These are phyloP conservation scores for Pseudocohnilembus persalinus DNA, from an alignment of 169 alveolate species.

Conservation along the genomic window DNA sequence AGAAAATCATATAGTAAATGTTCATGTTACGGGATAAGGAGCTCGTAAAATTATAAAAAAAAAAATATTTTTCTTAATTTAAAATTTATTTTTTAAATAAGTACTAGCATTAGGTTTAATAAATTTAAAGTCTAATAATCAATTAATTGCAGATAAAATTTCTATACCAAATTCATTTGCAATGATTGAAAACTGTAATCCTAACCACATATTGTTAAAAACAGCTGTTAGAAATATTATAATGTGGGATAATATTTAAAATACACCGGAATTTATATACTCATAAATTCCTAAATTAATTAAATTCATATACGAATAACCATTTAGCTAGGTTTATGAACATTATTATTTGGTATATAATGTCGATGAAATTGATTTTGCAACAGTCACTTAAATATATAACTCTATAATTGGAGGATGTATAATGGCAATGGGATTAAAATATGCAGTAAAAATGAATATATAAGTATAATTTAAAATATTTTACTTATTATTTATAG, in stretches of 20 bases:
- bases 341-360: slow-evolving; percentile 54
- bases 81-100: no score
- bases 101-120: slow-evolving; percentile 78
- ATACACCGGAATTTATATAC: slow-evolving; percentile 63
- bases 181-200: slow-evolving; percentile 78
- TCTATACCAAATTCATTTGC: slow-evolving; percentile 79
- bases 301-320: slow-evolving; percentile 64
- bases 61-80: no score
- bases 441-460: slow-evolving; percentile 52
- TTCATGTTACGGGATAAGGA: slow-evolving; percentile 83
- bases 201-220: slow-evolving; percentile 72
- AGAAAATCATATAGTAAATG: slow-evolving; percentile 82
- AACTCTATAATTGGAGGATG: slow-evolving; percentile 78
- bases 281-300: slow-evolving; percentile 78
- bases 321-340: slow-evolving; percentile 62
- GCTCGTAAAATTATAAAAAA: slow-evolving; percentile 33
- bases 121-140: slow-evolving; percentile 73
- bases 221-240: slow-evolving; percentile 77
- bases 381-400: slow-evolving; percentile 73
- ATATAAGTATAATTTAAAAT: no score
- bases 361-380: slow-evolving; percentile 81
- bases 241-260: slow-evolving; percentile 78
- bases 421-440: slow-evolving; percentile 81
- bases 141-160: slow-evolving; percentile 66
- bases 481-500: neutral